Base-by-base conservation (phyloP, 495 filamentous ascomycete genomes). In the Penicillium roqueforti region DNA sequence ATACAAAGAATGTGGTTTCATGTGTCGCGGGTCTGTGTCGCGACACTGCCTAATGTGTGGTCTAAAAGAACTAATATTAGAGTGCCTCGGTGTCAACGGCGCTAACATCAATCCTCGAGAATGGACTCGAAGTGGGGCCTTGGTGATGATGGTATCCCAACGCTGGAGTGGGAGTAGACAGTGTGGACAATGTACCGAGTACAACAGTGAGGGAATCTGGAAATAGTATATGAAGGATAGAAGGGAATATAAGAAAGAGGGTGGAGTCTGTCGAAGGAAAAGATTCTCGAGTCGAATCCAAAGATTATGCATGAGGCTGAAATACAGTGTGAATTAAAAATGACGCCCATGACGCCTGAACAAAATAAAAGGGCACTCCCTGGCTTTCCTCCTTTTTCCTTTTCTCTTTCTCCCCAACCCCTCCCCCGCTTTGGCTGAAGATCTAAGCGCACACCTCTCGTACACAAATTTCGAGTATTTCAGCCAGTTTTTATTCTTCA, bases 301-400 rank as follows among this genome's bases (percentile, higher is more conserved):
- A 40, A 34, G 38, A 31, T 22, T 38, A 26, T 36, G 46, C 46
- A 42, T 52, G 50, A 52, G 50, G 50, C 50, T 52, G 50, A 52
- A 52, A 16, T 34, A 20, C 28, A 34, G 20, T 9, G 8, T 13
- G 11, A 23, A 38, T 22, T 18, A 38, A 25, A 37, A 18, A 50
- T 50, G 34, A 50, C 47, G 42, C 42, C 42, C 26, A 45, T 44
- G 41, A 44, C 26, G 42, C 42, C 26, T 49, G 29, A 56, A 56
- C 46, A 44, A 44, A 55, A 51, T 55, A 56, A 25, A 42, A 43
- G 46, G 31, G n/a, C 18, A 45, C 20, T 34, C 40, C 51, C 31
- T 31, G 19, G 28, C 11, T 40, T 39, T 14, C 19, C 19, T 23
- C 26, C 36, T 39, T 26, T 50, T 22, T 36, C 23, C 25, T 18